Percentiles rank a stretch among this genome's conserved stretches.
These are phyloP conservation scores for Populus hybrid DNA, from an alignment of 441 rosid species.

Conservation along the genomic window DNA sequence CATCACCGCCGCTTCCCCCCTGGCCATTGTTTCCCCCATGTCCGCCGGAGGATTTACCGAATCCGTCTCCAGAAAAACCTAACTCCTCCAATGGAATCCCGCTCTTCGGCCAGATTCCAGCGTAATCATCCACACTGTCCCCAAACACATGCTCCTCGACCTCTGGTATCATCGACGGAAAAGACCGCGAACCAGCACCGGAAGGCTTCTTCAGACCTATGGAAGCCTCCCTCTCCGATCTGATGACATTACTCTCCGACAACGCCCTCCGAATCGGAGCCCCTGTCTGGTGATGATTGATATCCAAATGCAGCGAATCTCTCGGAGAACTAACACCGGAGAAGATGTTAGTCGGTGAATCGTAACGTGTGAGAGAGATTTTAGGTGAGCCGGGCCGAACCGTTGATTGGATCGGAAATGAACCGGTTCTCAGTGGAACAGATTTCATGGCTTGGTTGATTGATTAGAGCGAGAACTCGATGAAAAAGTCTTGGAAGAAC, in stretches of 20 bases:
- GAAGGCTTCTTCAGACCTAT: slow-evolving; percentile 4
- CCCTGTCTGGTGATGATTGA: slow-evolving; percentile 7
- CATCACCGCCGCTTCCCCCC: slow-evolving; percentile 20
- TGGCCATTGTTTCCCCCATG: slow-evolving; percentile 19
- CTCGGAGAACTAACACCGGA: slow-evolving; percentile 32
- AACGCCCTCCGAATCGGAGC: slow-evolving; percentile 40
- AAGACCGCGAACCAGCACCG: slow-evolving; percentile 28
- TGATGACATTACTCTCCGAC: slow-evolving; percentile 38
- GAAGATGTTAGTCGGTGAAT: slow-evolving; percentile 36
- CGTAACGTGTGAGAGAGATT: slow-evolving; percentile 31
- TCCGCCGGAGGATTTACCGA: slow-evolving; percentile 16
- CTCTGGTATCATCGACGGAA: slow-evolving; percentile 43
- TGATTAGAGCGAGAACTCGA: not conserved
- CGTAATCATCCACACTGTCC: slow-evolving; percentile 16
- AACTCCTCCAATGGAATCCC: slow-evolving; percentile 38
- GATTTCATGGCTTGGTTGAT: slow-evolving; percentile 41
- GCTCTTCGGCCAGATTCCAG: slow-evolving; percentile 27
- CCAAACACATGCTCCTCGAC: slow-evolving; percentile 26
- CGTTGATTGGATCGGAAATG: slow-evolving; percentile 33
- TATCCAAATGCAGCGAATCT: slow-evolving; percentile 40
- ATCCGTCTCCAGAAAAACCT: slow-evolving; percentile 38
- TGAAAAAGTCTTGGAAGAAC: not conserved
- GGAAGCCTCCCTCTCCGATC: slow-evolving; percentile 13
- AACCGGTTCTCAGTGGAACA: slow-evolving; percentile 50
- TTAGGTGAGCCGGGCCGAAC: slow-evolving; percentile 28